Evolutionary conservation across 1,139 yeast species (phyloP), one percentile per base, ranked within the genome.

Genomic region (Protomyces gravidus): DNA sequence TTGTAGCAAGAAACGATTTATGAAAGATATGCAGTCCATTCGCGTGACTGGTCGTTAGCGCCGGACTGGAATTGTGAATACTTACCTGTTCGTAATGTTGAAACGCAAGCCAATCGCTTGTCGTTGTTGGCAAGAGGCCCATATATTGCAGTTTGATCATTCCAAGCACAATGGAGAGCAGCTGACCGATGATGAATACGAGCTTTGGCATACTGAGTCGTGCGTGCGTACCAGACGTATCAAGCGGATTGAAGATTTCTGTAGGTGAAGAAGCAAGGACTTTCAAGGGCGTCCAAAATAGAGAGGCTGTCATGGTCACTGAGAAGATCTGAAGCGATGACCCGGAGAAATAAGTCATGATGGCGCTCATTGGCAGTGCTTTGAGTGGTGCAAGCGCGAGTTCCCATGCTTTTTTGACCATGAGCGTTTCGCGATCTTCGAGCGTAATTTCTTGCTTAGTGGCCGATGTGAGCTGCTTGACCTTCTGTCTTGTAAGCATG

Each of bases 291-390:
- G 82, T 84, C 61, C 75, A 80, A 65, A 92, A 81, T 68, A 92
- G 76, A 89, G 86, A 88, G 45, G 87, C 72, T 0, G 96, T 86
- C 88, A 89, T 90, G 73, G 89, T 85, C 60, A 92, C 85, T 3
- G 97, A 94, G 62, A 92, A 89, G 65, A 92, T 79, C 68, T 92
- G 97, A 28, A 92, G 75, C 5, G 95, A 83, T 68, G 86, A 86
- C 32, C 98, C 98, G 1, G 96, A 83, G 89, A 92, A 88, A 72
- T 89, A 92, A 63, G 90, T 83, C 96, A 92, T 89, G 60, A 89
- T 75, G 62, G 86, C 71, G 67, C 89, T 92, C 95, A 89, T 86
- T 3, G 97, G 96, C 28, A 92, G 69, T 13, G 84, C 79, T 69
- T 90, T 92, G 2, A 90, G 89, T 0, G 97, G 97, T 0, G 83